Evolutionary conservation across 768 basidiomycete species (phyloP).

Genomic region (Amanita molliuscula): DNA sequence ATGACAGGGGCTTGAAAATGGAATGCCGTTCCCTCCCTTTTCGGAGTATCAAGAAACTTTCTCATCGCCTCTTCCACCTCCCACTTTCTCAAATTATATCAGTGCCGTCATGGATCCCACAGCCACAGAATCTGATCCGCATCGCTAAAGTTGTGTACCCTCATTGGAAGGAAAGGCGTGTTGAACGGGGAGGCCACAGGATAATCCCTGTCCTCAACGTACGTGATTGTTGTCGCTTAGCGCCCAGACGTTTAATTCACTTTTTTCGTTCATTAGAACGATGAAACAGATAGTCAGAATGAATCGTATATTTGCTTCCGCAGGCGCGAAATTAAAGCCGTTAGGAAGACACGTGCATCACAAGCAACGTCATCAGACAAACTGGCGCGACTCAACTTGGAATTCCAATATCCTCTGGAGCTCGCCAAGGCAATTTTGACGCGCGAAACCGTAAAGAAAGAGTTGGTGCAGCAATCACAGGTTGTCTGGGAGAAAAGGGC

Average conservation of each 20-base stretch:
- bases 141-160: constrained; percentile 71
- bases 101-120: constrained; percentile 61
- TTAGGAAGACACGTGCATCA: constrained; percentile 88
- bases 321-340: constrained; percentile 85
- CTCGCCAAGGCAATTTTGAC: constrained; percentile 57
- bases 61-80: constrained; percentile 43
- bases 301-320: constrained; percentile 98
- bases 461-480: constrained; percentile 43
- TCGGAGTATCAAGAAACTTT: constrained; percentile 65
- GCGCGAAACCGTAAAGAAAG: constrained; percentile 73
- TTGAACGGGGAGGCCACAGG: constrained; percentile 69
- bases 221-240: constrained; percentile 17
- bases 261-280: constrained; percentile 46
- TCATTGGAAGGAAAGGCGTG: constrained; percentile 82
- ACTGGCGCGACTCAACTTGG: constrained; percentile 67
- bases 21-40: constrained; percentile 63
- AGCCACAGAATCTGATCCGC: constrained; percentile 48
- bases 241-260: constrained; percentile 2
- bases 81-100: constrained; percentile 61
- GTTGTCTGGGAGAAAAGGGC: constrained; percentile 68
- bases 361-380: constrained; percentile 88
- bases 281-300: constrained; percentile 82
- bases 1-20: constrained; percentile 50
- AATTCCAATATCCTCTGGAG: constrained; percentile 63
- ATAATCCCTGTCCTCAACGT: constrained; percentile 89